These are phyloP conservation scores for Erucastrum elatum DNA, from an alignment of 345 rosid species.

Conservation along the genomic window DNA sequence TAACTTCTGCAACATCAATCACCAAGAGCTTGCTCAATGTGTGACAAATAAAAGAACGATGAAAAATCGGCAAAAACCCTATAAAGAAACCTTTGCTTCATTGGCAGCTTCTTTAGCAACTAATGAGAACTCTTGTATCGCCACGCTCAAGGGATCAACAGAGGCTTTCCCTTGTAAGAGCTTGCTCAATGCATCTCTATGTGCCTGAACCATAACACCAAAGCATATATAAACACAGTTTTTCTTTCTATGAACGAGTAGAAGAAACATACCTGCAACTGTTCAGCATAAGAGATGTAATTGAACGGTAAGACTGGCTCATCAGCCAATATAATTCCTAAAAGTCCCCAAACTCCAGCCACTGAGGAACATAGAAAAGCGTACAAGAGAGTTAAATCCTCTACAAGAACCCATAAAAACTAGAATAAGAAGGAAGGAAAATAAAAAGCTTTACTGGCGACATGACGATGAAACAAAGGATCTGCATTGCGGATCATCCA, in stretches of 20 bases:
- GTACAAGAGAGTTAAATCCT: not conserved
- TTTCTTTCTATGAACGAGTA: not conserved
- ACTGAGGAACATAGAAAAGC: constrained; percentile 47
- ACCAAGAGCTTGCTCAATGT: not conserved
- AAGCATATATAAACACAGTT: not conserved
- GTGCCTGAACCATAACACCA: constrained; percentile 44
- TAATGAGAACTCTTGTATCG: constrained; percentile 57
- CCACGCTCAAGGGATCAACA: constrained; percentile 50
- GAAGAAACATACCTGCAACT: constrained; percentile 49
- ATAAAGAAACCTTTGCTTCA: constrained; percentile 58
- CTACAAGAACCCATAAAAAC: constrained; percentile 6
- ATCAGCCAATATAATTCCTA: constrained; percentile 77
- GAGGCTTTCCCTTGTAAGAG: constrained; percentile 51
- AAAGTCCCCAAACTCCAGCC: constrained; percentile 86
- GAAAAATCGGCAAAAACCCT: not conserved
- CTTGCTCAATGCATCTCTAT: constrained; percentile 51
- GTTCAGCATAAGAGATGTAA: constrained; percentile 67
- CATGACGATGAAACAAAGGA: constrained; percentile 83
- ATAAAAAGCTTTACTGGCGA: constrained; percentile 59
- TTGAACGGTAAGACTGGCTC: constrained; percentile 73
- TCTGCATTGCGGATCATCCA: constrained; percentile 78
- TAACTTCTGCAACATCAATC: constrained; percentile 48
- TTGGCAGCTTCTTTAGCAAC: constrained; percentile 58
- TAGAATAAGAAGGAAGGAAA: constrained; percentile 11
- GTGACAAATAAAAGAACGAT: not conserved